phyloP scores from a whole-genome alignment of 129 eudicot species.

The Rutidosis leptorrhynchoides region DNA sequence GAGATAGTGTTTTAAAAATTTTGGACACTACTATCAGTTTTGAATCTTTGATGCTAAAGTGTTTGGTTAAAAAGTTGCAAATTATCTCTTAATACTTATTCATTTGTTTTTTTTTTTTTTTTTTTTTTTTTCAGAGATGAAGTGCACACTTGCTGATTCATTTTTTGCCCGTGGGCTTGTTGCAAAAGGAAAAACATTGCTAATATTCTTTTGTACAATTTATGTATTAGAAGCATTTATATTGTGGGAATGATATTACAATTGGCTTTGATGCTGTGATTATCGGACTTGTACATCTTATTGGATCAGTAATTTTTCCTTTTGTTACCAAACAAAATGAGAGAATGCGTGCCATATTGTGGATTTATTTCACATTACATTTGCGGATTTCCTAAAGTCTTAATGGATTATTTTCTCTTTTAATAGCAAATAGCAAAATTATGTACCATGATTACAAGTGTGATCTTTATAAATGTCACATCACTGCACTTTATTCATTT shows the following conservation, averaged over 20 bases:
- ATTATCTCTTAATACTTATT: background rate
- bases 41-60: background rate
- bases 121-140: slow-evolving; percentile 23
- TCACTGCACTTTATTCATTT: background rate
- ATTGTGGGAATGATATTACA: slow-evolving; percentile 6
- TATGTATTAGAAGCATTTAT: slow-evolving; percentile 14
- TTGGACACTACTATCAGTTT: background rate
- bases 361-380: slow-evolving; percentile 2
- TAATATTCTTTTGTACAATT: slow-evolving; percentile 32
- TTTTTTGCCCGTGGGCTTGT: slow-evolving; percentile 28
- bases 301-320: slow-evolving; percentile 19
- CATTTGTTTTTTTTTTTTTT: background rate
- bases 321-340: slow-evolving; percentile 30
- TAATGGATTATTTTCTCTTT: background rate
- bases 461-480: background rate
- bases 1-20: background rate
- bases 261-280: slow-evolving; percentile 23
- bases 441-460: background rate
- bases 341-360: slow-evolving; percentile 14
- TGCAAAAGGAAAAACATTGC: slow-evolving; percentile 20
- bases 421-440: slow-evolving; percentile 6
- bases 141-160: slow-evolving; percentile 14
- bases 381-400: slow-evolving; percentile 17
- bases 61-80: background rate
- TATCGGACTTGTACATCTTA: slow-evolving; percentile 26